A percentile compares a stretch with the other conserved stretches of the same genome.
These are phyloP conservation scores for Alternaria ventricosa DNA, from an alignment of 2,329 filamentous ascomycete species.

Conservation along the genomic window DNA sequence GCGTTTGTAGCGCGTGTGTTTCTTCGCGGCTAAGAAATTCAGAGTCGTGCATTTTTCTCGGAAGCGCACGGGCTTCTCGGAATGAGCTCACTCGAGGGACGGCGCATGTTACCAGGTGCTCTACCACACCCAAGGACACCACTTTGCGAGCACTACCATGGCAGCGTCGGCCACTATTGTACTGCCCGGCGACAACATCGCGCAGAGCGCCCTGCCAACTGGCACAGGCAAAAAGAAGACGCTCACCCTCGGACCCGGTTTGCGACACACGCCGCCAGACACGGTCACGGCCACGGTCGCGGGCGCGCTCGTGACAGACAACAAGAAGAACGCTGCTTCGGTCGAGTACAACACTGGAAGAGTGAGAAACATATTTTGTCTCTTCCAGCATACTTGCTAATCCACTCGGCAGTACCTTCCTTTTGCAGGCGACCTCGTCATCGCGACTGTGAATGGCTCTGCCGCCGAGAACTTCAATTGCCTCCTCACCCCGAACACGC, in stretches of 20 bases:
- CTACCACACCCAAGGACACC: not conserved
- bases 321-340: constrained; percentile 78
- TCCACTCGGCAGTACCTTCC: constrained; percentile 72
- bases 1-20: constrained; percentile 4
- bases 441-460: constrained; percentile 82
- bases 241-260: constrained; percentile 81
- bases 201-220: constrained; percentile 69
- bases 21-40: constrained; percentile 30
- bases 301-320: constrained; percentile 71
- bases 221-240: constrained; percentile 68
- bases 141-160: constrained; percentile 53
- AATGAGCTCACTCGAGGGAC: constrained; percentile 21
- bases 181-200: constrained; percentile 81
- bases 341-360: constrained; percentile 74
- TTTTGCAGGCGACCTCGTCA: constrained; percentile 80
- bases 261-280: constrained; percentile 80
- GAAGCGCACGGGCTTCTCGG: constrained; percentile 16
- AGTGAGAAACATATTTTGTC: constrained; percentile 54
- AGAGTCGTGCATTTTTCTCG: constrained; percentile 21
- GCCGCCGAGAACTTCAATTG: constrained; percentile 81
- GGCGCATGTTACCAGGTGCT: constrained; percentile 6
- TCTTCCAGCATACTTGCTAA: constrained; percentile 20
- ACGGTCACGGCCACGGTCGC: constrained; percentile 73
- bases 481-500: constrained; percentile 69
- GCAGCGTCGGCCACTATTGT: constrained; percentile 66